Evolutionary conservation across 257 asterid genomes (phyloP), one percentile per base, ranked within the genome.

Genomic region (Cordia subcordata): DNA sequence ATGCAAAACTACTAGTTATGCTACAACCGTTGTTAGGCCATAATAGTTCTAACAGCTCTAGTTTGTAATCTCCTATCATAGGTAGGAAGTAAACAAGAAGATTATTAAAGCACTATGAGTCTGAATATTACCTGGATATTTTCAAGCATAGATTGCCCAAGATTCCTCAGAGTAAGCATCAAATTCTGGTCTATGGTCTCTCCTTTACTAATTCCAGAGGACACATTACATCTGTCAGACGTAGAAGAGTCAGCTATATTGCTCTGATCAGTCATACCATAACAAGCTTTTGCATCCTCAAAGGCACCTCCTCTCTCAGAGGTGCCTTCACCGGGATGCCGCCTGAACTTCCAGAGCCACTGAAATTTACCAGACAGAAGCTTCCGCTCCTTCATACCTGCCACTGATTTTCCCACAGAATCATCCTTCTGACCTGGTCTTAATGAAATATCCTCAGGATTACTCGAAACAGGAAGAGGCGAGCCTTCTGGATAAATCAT

Each of bases 141-240:
- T 47, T 75, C 85, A 55, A 66, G 73, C 82, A 79, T 79, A 1
- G 82, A 69, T 38, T 72, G 75, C 27, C 85, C 85, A 14, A 79
- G 74, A 68, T 72, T 69, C 59, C 68, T 69, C 63, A 75, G 44
- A 57, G 70, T 68, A 39, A 63, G 27, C 72, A 66, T 63, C 45
- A 74, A 57, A 49, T 78, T 78, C 35, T 27, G 35, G 4, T 27
- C 35, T 16, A 54, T 60, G 4, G 71, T 64, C 65, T 79, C 85
- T 53, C 67, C 79, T 49, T 67, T 65, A 68, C 75, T 58, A 62
- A 53, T 53, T 49, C 57, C 77, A 33, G 63, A 15, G 6, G 35
- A 1, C 4, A 27, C 35, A 27, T 27, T 27, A 60, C 51, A 23
- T 15, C 22, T 54, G 20, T 64, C 54, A 50, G 53, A 50, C 14